Base-by-base conservation (phyloP, 192 early-diverging fungal species). In the Dimargaris cristalligena region DNA sequence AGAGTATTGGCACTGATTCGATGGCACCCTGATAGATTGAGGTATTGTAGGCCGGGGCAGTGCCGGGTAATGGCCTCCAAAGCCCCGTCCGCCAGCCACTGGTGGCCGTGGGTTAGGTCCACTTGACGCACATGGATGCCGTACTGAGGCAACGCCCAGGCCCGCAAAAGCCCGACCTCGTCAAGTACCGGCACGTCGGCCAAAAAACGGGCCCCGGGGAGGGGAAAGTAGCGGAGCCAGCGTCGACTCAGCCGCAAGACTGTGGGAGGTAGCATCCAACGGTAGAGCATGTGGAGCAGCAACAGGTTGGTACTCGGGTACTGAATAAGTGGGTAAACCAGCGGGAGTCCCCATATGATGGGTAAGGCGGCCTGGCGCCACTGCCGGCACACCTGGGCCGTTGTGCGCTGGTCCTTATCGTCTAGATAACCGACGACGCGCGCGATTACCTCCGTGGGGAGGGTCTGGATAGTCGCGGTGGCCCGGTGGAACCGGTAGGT, bases 401-500 rank as follows among this genome's bases (percentile, higher is more conserved):
- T 25, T 2, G 14, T 18, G 2, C 14, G 13, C 0, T 16, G 26
- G 30, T 52, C 50, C 30, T 16, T 14, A 14, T 29, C 20, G 28
- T 26, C 28, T 8, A 52, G 30, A 14, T 52, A 26, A 26, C 16
- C 26, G 30, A 52, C 20, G 23, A 52, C 30, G 22, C 30, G 14
- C 0, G 6, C 4, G 14, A 52, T 18, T 26, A 52, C 50, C 6
- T 52, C 50, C 2, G 26, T 11, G 6, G 50, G 50, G 14, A 52
- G 30, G 26, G 13, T 14, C 13, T 8, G 50, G 23, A 52, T 30
- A 26, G 50, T 30, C 14, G 4, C 13, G 23, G 50, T 14, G 13
- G 30, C 20, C 22, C 50, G 23, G 50, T 30, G 50, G 25, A 52
- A 52, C 13, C 26, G 23, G 50, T 52, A 52, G 50, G 50, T 52